Evolutionary conservation across 495 filamentous ascomycete genomes (phyloP), one percentile per base, ranked within the genome.

Genomic region (Hyaloscypha bicolor): DNA sequence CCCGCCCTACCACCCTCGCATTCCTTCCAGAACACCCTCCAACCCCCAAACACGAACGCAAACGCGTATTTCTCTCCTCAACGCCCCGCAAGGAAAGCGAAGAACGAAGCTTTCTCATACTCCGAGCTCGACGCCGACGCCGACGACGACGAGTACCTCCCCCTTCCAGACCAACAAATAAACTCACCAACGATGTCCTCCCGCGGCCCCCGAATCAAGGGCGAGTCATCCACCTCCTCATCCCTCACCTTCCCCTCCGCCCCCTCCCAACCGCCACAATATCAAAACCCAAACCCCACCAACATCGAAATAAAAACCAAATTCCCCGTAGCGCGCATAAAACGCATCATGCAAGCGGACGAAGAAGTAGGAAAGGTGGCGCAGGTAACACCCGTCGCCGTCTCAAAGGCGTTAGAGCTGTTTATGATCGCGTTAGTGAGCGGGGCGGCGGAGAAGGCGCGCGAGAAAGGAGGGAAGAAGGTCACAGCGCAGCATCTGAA

Each of bases 271-370:
- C 16, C 55, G 2, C 12, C 25, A 9, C 45, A 55, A 53, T 29
- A 45, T 60, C 69, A 64, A 61, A 70, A 73, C 62, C 64, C 69
- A 12, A 77, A 81, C 68, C 70, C 72, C 37, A 67, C 82, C 75
- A 79, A 84, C 72, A 80, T 97, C 72, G 78, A 93, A 25, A 92
- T 99, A 62, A 92, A 88, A 78, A 97, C 93, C 25, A 97, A 97
- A 69, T 99, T 99, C 73, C 95, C 95, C 4, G 96, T 97, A 37
- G 95, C 95, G 65, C 87, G 95, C 59, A 99, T 98, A 77, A 99
- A 99, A 86, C 90, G 95, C 61, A 98, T 99, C 69, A 98, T 99
- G 95, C 95, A 99, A 78, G 95, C 95, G 8, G 95, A 99, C 74
- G 95, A 99, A 73, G 95, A 99, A 78, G 94, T 99, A 2, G 95